Evolutionary conservation across 345 rosid species (phyloP), one percentile per base, ranked within the genome.

Genomic region (Excoecaria agallocha): DNA sequence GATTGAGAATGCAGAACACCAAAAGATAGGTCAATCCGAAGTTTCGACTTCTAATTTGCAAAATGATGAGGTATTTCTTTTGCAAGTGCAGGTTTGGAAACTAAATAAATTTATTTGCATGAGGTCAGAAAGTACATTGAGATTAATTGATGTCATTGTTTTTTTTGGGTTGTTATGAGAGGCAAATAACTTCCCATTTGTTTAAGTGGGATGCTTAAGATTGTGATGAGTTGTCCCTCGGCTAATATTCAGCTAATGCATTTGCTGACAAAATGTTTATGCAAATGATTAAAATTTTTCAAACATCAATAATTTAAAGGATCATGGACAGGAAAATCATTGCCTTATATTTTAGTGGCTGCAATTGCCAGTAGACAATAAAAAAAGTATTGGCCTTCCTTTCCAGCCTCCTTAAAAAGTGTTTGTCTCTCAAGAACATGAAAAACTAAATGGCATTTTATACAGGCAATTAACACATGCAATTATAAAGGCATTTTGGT

Each of bases 11-110:
- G 74, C 41, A 52, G 78, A 78, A 59, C 71, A 75, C 49, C 77
- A 66, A 50, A 81, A 79, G 82, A 72, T 73, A 71, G 74, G 77
- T 68, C 79, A 76, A 79, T 79, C 80, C 71, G 81, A 80, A 58
- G 75, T 86, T 64, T 77, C 84, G 50, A 48, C 62, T 41, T 78
- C 76, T 45, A 77, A 82, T 71, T 80, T 81, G 79, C 90, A 71
- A 72, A 71, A 70, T 70, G 85, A 76, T 13, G 84, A 85, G 94
- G 94, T 90, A 81, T 68, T 71, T 66, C 60, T 76, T 65, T 70
- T 54, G 12, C 30, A 64, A 41, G 50, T 19, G 68, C n/a, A 51
- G 46, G 69, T 39, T 52, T 24, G 9, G 60, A 54, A 52, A 54
- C 72, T 51, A 17, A 12, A 35, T 52, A 9, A n/a, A 49, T 68